Percentiles rank a stretch among this genome's conserved stretches.
phyloP scores from a whole-genome alignment of 2,329 filamentous ascomycete species.

The Sclerotinia spermophila region DNA sequence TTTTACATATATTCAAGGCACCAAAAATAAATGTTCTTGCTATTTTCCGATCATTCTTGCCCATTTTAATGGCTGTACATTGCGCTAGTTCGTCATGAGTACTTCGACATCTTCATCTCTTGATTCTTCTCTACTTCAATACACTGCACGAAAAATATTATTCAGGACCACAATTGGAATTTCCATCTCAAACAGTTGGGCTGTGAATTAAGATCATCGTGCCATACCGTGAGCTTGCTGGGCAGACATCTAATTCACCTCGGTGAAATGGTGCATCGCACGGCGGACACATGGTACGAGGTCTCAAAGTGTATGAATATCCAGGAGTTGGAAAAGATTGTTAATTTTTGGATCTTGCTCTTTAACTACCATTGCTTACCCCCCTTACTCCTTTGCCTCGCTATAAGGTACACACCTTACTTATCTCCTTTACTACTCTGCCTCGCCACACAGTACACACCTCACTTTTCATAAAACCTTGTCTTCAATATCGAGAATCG shows the following conservation, averaged over 20 bases:
- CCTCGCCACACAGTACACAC: neutral
- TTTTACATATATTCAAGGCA: neutral
- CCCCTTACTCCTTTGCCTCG: neutral
- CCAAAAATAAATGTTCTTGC: neutral
- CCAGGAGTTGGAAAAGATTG: neutral
- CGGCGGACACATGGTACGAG: neutral
- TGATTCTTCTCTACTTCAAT: neutral
- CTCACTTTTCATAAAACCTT: neutral
- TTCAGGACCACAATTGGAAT: accelerated
- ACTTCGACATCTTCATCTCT: neutral
- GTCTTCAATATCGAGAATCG: neutral
- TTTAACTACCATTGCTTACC: neutral
- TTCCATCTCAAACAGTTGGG: neutral
- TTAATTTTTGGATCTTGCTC: neutral
- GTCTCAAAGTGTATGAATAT: neutral
- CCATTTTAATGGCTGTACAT: neutral
- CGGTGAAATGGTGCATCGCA: neutral
- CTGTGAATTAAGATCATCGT: neutral
- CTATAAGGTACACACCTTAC: neutral
- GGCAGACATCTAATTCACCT: neutral
- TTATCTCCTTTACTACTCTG: neutral
- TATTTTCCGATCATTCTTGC: neutral
- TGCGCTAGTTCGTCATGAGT: neutral
- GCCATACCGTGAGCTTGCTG: neutral
- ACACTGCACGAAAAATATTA: neutral